These are phyloP conservation scores for Aureobasidium lini DNA, from an alignment of 2,329 filamentous ascomycete genomes.

Conservation along the genomic window DNA sequence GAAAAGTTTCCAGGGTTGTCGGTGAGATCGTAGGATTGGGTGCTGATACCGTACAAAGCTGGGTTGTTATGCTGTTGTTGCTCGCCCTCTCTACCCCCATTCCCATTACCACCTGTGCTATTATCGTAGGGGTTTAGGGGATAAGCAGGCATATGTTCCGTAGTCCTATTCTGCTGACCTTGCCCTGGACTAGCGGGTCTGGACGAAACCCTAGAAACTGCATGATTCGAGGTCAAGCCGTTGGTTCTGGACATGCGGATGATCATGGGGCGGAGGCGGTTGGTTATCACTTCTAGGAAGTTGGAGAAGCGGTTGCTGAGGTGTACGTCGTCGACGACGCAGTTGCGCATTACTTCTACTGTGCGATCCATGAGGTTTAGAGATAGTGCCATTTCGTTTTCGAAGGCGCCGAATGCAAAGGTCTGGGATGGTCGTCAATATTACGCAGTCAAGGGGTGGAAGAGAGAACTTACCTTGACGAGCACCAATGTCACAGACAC, in stretches of 20 bases:
- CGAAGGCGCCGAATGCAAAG: slow-evolving; percentile 71
- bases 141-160: neutral
- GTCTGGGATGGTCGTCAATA: slow-evolving; percentile 43
- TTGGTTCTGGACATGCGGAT: slow-evolving; percentile 46
- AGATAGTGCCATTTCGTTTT: slow-evolving; percentile 68
- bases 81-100: slow-evolving; percentile 19
- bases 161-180: neutral
- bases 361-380: slow-evolving; percentile 69
- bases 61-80: slow-evolving; percentile 16
- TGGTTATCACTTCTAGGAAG: slow-evolving; percentile 70
- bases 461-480: slow-evolving; percentile 47
- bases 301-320: slow-evolving; percentile 78
- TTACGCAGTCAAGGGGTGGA: neutral
- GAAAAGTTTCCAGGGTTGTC: slow-evolving; percentile 32
- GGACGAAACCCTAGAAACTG: neutral
- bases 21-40: slow-evolving; percentile 37
- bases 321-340: slow-evolving; percentile 78
- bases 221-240: slow-evolving; percentile 29
- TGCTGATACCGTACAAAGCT: slow-evolving; percentile 37
- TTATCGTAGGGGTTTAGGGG: neutral
- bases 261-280: slow-evolving; percentile 65
- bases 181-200: neutral
- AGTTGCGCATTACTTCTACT: slow-evolving; percentile 65
- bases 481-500: slow-evolving; percentile 80
- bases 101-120: neutral